These are phyloP conservation scores for Anthracocystis walkeri DNA, from an alignment of 1,284 basidiomycete genomes.

Conservation along the genomic window DNA sequence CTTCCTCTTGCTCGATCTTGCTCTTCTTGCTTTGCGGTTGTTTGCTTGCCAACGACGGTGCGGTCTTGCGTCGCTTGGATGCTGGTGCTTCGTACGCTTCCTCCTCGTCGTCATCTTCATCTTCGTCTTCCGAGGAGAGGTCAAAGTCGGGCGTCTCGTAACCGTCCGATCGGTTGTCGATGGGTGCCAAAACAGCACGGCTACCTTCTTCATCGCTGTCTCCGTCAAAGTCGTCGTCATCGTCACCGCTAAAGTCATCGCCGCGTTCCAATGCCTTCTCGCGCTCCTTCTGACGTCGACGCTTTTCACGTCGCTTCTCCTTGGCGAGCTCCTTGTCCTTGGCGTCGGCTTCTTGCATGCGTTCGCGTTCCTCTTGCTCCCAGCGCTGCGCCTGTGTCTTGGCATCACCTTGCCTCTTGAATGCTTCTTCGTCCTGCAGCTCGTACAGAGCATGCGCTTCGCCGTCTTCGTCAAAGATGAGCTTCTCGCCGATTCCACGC, in stretches of 20 bases:
- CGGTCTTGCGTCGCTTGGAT: conserved; percentile 36
- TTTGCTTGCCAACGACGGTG: conserved; percentile 7
- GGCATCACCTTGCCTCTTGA: conserved; percentile 79
- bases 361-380: conserved; percentile 80
- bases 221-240: conserved; percentile 15
- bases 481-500: conserved; percentile 82
- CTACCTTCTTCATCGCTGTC: conserved; percentile 59
- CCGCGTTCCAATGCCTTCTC: conserved; percentile 76
- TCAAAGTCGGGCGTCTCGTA: conserved; percentile 66
- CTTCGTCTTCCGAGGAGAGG: conserved; percentile 40
- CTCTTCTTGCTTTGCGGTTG: conserved; percentile 27
- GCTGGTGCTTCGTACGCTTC: conserved; percentile 20
- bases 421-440: conserved; percentile 78
- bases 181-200: conserved; percentile 38
- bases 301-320: conserved; percentile 69
- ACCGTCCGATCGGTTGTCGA: conserved; percentile 57
- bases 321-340: conserved; percentile 64
- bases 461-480: conserved; percentile 79
- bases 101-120: conserved; percentile 29
- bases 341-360: conserved; percentile 80
- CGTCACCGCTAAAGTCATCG: conserved; percentile 63
- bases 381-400: conserved; percentile 81
- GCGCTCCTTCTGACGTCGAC: conserved; percentile 85
- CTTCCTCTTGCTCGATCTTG: conserved; percentile 52
- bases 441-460: conserved; percentile 75